Percentiles rank a stretch among this genome's conserved stretches.
These are phyloP conservation scores for Quillaja saponaria DNA, from an alignment of 306 rosid species.

Conservation along the genomic window DNA sequence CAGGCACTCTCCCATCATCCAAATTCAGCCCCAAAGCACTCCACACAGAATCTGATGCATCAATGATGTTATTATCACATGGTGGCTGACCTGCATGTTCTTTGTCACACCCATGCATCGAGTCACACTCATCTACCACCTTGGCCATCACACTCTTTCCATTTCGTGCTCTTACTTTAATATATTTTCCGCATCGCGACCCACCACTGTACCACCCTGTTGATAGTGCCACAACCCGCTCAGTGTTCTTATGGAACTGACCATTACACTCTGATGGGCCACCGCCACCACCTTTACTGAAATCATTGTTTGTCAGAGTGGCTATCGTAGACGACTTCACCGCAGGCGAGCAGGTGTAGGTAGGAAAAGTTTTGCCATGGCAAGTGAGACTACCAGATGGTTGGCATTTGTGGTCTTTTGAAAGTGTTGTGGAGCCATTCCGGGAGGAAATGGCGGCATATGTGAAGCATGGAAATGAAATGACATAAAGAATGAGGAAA, in stretches of 20 bases:
- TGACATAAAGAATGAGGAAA: too few relatives aligned
- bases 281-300: neutral
- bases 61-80: neutral
- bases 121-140: slow-evolving; percentile 12
- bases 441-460: too few relatives aligned
- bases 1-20: too few relatives aligned
- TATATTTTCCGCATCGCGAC: neutral
- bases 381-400: neutral
- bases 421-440: too few relatives aligned
- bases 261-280: neutral
- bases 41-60: neutral
- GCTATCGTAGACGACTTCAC: neutral
- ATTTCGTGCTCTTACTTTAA: neutral
- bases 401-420: neutral
- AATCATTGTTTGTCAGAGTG: neutral
- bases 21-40: neutral
- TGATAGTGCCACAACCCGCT: neutral
- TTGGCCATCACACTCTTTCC: neutral
- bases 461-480: too few relatives aligned
- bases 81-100: slow-evolving; percentile 1
- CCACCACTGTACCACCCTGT: neutral
- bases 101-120: neutral
- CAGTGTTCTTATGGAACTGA: neutral
- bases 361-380: neutral
- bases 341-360: neutral